phyloP scores from a whole-genome alignment of 2,329 filamentous ascomycete species.

The Aspergillus fumigatus region DNA sequence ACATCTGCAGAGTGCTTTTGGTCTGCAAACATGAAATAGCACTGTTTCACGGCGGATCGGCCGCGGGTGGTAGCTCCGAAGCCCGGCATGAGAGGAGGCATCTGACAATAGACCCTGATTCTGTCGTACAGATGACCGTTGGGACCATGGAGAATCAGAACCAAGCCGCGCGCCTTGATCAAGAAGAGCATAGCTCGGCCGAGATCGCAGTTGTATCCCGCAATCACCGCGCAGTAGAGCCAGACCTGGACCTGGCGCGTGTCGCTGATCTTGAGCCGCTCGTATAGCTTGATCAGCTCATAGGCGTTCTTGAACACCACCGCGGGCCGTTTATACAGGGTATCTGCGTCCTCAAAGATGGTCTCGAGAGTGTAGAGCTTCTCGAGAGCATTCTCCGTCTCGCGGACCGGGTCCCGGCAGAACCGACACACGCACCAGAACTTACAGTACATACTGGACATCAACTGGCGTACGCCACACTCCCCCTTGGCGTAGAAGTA shows the following conservation, averaged over 20 bases:
- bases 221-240: constrained; percentile 20
- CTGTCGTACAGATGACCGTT: constrained; percentile 5
- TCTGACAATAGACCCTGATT: constrained; percentile 4
- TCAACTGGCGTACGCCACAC: constrained; percentile 5
- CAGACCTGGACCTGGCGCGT: constrained; percentile 12
- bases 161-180: constrained; percentile 8
- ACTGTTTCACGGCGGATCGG: constrained; percentile 6
- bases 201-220: constrained; percentile 19
- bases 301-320: constrained; percentile 9
- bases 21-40: background rate
- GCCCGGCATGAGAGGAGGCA: constrained; percentile 8
- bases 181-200: constrained; percentile 19
- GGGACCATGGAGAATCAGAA: constrained; percentile 9
- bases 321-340: constrained; percentile 11
- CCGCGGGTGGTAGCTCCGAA: constrained; percentile 14
- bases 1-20: constrained; percentile 1
- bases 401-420: constrained; percentile 11
- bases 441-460: constrained; percentile 8
- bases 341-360: background rate
- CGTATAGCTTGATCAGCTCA: constrained; percentile 4
- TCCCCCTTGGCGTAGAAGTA: constrained; percentile 12
- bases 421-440: constrained; percentile 23
- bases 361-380: constrained; percentile 5
- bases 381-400: constrained; percentile 12
- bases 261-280: constrained; percentile 7